These are phyloP conservation scores for Colletotrichum tropicicola DNA, from an alignment of 2,329 filamentous ascomycete genomes.

Conservation along the genomic window DNA sequence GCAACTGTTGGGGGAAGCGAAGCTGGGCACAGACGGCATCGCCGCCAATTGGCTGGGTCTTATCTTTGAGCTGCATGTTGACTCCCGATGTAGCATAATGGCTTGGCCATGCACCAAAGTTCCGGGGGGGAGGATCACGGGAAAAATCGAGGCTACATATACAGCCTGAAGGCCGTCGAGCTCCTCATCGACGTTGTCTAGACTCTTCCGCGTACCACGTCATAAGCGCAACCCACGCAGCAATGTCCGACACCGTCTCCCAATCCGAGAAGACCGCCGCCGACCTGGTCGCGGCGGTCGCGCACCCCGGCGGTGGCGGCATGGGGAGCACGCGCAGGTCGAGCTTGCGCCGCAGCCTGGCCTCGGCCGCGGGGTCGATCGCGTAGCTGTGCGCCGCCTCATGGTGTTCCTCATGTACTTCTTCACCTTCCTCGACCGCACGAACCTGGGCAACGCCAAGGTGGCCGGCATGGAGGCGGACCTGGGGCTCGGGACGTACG, in stretches of 20 bases:
- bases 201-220: not conserved
- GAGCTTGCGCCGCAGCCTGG: constrained; percentile 36
- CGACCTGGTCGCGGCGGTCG: not conserved
- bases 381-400: constrained; percentile 28
- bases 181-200: not conserved
- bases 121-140: not conserved
- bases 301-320: constrained; percentile 36
- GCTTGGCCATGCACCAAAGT: not conserved
- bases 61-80: not conserved
- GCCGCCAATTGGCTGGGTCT: not conserved
- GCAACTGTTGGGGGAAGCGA: not conserved
- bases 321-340: constrained; percentile 44
- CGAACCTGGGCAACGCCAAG: constrained; percentile 59
- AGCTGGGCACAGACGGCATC: not conserved
- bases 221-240: not conserved
- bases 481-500: constrained; percentile 51
- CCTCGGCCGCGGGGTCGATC: constrained; percentile 32
- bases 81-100: not conserved
- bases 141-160: not conserved
- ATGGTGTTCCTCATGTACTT: constrained; percentile 59
- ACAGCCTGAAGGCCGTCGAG: not conserved
- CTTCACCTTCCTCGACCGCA: constrained; percentile 63
- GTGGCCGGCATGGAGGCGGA: constrained; percentile 44
- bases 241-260: not conserved
- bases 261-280: not conserved